Base-by-base conservation (phyloP, 2,329 filamentous ascomycete species). In the Rosellinia necatrix region DNA sequence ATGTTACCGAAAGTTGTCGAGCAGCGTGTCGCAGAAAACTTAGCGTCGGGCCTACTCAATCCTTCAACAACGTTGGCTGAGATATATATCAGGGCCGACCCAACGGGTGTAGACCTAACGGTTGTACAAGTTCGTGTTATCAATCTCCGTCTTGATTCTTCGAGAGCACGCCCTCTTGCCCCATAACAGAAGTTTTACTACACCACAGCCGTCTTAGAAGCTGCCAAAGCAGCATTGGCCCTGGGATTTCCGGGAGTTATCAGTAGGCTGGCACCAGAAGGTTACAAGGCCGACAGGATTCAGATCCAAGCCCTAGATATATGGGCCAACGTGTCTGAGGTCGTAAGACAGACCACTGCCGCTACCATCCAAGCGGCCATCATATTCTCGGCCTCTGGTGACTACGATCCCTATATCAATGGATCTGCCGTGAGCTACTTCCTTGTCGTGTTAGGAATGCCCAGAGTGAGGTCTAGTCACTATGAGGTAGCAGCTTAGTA, bases 231-330 rank as follows among this genome's bases (percentile, higher is more conserved):
- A 30, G 49, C 49, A 38, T 49, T 49, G 6, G 54, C 54, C 4
- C 22, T 57, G 15, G 49, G 32, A 5, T 17, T 57, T 4, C 25
- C 24, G 22, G 12, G 44, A 19, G 27, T 57, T 3, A 57, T 57
- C 8, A 35, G 25, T 7, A n/a, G 12, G 2, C 25, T 40, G 22
- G 49, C 42, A 17, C 54, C 49, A 37, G 27, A 34, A 22, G 42
- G 35, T 7, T 57, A 57, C 43, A 24, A 42, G 30, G 9, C 37
- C 19, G 49, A 57, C 27, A 32, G 49, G 9, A 57, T 57, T 9
- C 41, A 30, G 19, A 12, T 52, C 10, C 40, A 50, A 25, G 22
- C 10, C 13, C 15, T 21, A 7, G 29, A 38, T 37, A 17, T 43
- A 24, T 57, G 44, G 22, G 13, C 49, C 9, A 32, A 43, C 3